Percentiles rank a stretch among this genome's conserved stretches.
Conservation (phyloP, 257 asterid species). For the Nicotiana paniculata region DNA sequence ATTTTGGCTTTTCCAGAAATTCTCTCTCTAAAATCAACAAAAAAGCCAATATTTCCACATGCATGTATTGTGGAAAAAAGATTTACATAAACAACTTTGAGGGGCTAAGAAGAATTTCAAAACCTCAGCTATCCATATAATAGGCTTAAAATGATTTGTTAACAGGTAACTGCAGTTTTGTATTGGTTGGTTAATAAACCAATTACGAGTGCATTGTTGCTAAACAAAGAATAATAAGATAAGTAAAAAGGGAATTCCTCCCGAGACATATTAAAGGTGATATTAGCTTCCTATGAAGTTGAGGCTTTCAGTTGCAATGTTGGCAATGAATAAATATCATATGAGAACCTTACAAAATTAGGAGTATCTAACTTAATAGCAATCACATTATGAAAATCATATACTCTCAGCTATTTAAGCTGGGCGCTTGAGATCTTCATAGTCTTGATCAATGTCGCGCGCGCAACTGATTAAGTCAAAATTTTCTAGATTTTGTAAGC, state of each 20-base stretch:
- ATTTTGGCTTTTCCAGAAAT: no score
- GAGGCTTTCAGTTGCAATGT: no score
- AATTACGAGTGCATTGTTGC: no score
- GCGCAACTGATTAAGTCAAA: not conserved
- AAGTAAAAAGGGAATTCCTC: no score
- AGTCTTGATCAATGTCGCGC: not conserved
- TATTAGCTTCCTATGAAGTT: no score
- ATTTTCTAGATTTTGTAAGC: not conserved
- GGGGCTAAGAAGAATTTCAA: not conserved
- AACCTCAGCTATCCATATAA: not conserved
- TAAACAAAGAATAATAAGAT: no score
- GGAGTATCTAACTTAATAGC: not conserved
- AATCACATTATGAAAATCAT: not conserved
- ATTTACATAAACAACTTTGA: no score
- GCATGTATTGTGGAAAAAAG: not conserved
- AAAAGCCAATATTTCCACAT: not conserved
- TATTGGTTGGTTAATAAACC: no score
- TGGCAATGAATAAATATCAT: not conserved
- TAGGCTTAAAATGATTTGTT: no score
- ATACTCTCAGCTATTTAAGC: not conserved
- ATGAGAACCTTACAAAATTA: not conserved
- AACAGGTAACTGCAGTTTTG: no score
- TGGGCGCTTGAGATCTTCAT: not conserved
- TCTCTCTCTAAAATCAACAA: no score
- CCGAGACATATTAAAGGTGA: no score